phyloP scores from a whole-genome alignment of 331 rosid species.

The Saraca asoca region DNA sequence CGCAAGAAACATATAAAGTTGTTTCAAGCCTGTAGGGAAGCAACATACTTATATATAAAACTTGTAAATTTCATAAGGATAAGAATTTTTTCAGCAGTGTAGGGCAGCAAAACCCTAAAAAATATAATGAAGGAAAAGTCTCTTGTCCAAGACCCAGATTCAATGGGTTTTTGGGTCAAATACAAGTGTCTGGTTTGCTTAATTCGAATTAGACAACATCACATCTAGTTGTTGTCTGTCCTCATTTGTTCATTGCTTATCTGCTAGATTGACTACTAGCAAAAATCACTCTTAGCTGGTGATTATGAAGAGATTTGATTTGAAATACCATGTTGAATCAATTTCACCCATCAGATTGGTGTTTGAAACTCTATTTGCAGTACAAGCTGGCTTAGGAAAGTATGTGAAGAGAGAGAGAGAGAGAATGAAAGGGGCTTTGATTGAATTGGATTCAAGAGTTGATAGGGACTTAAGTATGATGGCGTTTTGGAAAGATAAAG shows the following conservation, averaged over 20 bases:
- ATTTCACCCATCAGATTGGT: slow-evolving; percentile 28
- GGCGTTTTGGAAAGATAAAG: slow-evolving; percentile 43
- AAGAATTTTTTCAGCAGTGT: no score
- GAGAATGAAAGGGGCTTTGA: slow-evolving; percentile 1
- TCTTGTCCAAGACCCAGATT: neutral
- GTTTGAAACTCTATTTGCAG: slow-evolving; percentile 15
- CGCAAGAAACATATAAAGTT: no score
- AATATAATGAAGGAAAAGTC: neutral
- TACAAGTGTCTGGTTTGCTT: neutral
- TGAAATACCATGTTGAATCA: slow-evolving; percentile 36
- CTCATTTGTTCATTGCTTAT: neutral
- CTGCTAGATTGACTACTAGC: neutral
- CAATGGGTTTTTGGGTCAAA: neutral
- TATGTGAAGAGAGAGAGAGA: slow-evolving; percentile 7
- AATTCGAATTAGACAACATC: neutral
- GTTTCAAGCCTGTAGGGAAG: no score
- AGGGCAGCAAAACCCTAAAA: no score
- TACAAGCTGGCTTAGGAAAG: slow-evolving; percentile 27
- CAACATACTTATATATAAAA: no score
- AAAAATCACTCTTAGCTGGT: neutral
- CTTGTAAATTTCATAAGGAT: no score
- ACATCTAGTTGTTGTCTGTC: neutral
- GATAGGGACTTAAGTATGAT: slow-evolving; percentile 53
- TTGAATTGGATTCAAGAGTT: slow-evolving; percentile 42
- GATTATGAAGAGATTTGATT: slow-evolving; percentile 30